These are phyloP conservation scores for Gastrolobium villosum DNA, from an alignment of 306 rosid genomes.

Conservation along the genomic window DNA sequence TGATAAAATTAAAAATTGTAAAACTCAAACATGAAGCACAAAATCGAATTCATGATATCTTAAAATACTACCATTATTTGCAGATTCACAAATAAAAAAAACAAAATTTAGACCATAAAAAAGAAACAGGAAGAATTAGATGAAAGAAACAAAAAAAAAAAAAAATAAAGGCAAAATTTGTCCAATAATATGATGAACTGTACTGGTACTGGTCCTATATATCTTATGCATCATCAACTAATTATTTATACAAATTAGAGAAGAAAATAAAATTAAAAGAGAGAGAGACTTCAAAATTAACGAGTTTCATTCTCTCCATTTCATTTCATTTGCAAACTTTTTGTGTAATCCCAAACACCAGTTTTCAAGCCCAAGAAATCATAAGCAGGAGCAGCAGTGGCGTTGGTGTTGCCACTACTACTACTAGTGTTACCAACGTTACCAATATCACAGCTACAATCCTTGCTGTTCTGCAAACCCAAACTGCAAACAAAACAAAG, in stretches of 20 bases:
- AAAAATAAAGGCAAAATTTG: conserved; percentile 31
- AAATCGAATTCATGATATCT: conserved; percentile 34
- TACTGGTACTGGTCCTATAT: conserved; percentile 58
- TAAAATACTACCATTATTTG: background rate
- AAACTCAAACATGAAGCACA: conserved; percentile 32
- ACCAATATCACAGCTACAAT: conserved; percentile 59
- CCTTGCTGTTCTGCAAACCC: conserved; percentile 58
- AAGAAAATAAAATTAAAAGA: conserved; percentile 41
- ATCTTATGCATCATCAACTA: conserved; percentile 55
- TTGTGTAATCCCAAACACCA: conserved; percentile 84
- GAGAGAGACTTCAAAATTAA: conserved; percentile 41
- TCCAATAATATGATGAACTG: conserved; percentile 58
- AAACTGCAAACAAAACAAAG: conserved; percentile 57
- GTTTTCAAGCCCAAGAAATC: conserved; percentile 88
- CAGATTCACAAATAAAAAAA: conserved; percentile 3
- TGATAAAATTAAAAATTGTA: background rate
- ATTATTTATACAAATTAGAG: conserved; percentile 62
- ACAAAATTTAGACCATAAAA: background rate
- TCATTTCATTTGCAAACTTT: conserved; percentile 87
- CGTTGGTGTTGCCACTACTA: conserved; percentile 38
- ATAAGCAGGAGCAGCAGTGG: conserved; percentile 55
- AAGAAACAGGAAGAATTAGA: conserved; percentile 5
- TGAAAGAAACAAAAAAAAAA: background rate
- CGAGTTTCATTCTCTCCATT: conserved; percentile 45
- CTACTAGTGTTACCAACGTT: conserved; percentile 34